A percentile compares a stretch with the other conserved stretches of the same genome.
Conservation (phyloP, 768 basidiomycete genomes). For the Boletus tomentosulus region DNA sequence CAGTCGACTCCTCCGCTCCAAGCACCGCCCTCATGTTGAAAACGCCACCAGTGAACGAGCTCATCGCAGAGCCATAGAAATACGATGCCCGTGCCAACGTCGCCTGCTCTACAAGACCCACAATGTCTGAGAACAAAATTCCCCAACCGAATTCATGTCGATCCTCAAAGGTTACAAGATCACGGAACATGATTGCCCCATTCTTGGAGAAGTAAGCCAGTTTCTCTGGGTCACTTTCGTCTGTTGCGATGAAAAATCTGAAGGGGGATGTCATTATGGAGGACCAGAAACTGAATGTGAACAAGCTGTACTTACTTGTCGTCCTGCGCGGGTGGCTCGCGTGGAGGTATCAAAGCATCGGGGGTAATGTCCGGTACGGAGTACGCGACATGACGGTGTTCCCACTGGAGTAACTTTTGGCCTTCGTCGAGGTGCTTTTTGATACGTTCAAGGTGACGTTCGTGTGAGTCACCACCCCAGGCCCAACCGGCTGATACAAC, state of each 20-base stretch:
- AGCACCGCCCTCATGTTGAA: slow-evolving; percentile 35
- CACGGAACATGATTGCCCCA: slow-evolving; percentile 36
- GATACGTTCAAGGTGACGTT: slow-evolving; percentile 33
- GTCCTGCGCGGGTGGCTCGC: slow-evolving; percentile 13
- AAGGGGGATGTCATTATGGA: neutral
- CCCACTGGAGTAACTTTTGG: slow-evolving; percentile 22
- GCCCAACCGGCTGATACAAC: slow-evolving; percentile 30
- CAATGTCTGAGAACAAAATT: slow-evolving; percentile 37
- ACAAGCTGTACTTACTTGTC: slow-evolving; percentile 14
- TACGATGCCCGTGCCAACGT: slow-evolving; percentile 33
- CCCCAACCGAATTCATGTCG: slow-evolving; percentile 37
- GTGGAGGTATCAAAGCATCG: slow-evolving; percentile 9
- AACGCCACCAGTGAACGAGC: slow-evolving; percentile 38
- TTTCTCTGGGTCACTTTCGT: slow-evolving; percentile 34
- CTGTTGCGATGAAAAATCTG: slow-evolving; percentile 34
- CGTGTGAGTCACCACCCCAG: slow-evolving; percentile 26
- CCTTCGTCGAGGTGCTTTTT: slow-evolving; percentile 29
- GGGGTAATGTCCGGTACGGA: slow-evolving; percentile 14
- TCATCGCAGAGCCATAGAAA: slow-evolving; percentile 38
- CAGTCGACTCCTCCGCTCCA: slow-evolving; percentile 31
- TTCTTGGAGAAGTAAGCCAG: slow-evolving; percentile 27
- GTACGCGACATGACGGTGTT: slow-evolving; percentile 12
- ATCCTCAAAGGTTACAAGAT: slow-evolving; percentile 39
- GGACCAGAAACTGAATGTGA: neutral
- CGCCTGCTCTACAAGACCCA: slow-evolving; percentile 39